phyloP scores from a whole-genome alignment of 1,284 basidiomycete genomes.

The Heterobasidion irregulare region DNA sequence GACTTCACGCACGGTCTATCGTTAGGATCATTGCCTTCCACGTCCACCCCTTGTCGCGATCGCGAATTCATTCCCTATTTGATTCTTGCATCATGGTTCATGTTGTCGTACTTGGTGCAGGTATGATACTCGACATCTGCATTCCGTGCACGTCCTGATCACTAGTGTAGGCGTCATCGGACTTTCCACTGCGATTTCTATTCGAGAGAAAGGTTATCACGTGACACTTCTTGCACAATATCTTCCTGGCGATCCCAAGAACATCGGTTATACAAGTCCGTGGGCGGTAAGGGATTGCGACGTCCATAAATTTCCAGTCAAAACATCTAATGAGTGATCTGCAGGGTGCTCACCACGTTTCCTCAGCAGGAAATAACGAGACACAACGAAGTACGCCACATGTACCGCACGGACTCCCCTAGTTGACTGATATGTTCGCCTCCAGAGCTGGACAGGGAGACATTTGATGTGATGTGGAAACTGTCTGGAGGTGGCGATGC shows the following conservation, averaged over 20 bases:
- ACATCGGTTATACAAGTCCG: slow-evolving; percentile 63
- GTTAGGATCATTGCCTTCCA: too few species aligned
- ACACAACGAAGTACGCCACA: too few species aligned
- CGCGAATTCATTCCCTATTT: too few species aligned
- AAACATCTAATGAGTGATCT: neutral
- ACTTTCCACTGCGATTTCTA: slow-evolving; percentile 57
- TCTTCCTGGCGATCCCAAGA: slow-evolving; percentile 59
- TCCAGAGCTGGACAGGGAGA: slow-evolving; percentile 61
- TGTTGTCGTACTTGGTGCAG: too few species aligned
- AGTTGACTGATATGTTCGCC: neutral
- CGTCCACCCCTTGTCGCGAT: too few species aligned
- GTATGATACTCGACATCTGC: too few species aligned
- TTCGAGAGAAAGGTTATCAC: slow-evolving; percentile 51
- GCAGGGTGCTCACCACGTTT: slow-evolving; percentile 66
- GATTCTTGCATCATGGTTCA: too few species aligned
- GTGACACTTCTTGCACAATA: slow-evolving; percentile 63
- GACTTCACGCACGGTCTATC: too few species aligned
- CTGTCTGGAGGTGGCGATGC: slow-evolving; percentile 47
- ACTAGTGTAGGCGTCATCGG: slow-evolving; percentile 53
- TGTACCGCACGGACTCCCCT: too few species aligned
- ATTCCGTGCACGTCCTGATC: too few species aligned
- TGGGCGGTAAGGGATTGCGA: slow-evolving; percentile 58
- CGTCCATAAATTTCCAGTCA: too few species aligned
- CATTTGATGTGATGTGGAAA: slow-evolving; percentile 68
- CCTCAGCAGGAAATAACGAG: slow-evolving; percentile 13